A percentile compares a stretch with the other conserved stretches of the same genome.
phyloP scores from a whole-genome alignment of 2,329 filamentous ascomycete genomes.

The Scedosporium aurantiacum region DNA sequence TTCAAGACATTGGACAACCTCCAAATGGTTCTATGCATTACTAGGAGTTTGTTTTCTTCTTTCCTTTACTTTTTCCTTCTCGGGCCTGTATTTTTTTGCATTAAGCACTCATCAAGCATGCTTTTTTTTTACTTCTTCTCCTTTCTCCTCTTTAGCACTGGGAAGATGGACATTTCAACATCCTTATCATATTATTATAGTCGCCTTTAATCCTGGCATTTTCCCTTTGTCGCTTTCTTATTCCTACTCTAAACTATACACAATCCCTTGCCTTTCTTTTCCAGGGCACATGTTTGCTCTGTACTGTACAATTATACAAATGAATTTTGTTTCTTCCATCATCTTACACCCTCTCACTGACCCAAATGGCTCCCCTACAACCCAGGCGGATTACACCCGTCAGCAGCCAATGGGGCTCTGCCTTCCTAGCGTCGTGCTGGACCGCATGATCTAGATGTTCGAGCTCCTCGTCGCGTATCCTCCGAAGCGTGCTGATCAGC shows the following conservation, averaged over 20 bases:
- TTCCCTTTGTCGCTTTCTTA: background rate
- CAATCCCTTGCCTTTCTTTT: slow-evolving; percentile 1
- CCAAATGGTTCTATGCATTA: background rate
- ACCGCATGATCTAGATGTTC: slow-evolving; percentile 95
- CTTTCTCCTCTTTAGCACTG: background rate
- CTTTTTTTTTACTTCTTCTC: background rate
- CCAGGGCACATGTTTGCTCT: slow-evolving; percentile 7
- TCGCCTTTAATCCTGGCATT: background rate
- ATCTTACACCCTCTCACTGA: slow-evolving; percentile 59
- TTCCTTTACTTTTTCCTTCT: background rate
- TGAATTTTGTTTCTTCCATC: slow-evolving; percentile 5
- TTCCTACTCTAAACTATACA: background rate
- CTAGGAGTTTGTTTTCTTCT: background rate
- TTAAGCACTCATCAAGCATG: background rate
- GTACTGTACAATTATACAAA: slow-evolving; percentile 12
- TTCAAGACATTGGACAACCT: too few relatives aligned
- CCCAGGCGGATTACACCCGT: slow-evolving; percentile 82
- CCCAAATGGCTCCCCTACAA: slow-evolving; percentile 85
- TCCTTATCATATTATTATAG: background rate
- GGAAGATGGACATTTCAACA: background rate
- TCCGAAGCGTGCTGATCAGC: slow-evolving; percentile 62
- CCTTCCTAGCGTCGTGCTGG: slow-evolving; percentile 83
- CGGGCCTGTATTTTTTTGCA: background rate
- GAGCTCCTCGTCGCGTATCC: slow-evolving; percentile 88
- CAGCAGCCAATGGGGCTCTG: slow-evolving; percentile 78